Evolutionary conservation across 2,329 filamentous ascomycete genomes (phyloP).

Genomic region (Acrocalymma vagum): DNA sequence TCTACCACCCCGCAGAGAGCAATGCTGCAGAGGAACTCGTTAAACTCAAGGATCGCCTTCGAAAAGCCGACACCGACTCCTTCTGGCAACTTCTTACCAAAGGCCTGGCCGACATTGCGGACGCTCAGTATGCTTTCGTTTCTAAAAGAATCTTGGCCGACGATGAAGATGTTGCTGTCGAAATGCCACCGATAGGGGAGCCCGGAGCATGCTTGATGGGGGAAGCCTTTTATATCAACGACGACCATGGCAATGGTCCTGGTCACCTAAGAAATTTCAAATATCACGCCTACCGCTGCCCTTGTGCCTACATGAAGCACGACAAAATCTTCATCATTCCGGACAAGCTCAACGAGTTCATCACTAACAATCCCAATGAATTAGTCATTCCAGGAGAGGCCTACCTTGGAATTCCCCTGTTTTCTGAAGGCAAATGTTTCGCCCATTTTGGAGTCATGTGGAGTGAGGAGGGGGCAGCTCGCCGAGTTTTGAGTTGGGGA

Average conservation of each 20-base stretch:
- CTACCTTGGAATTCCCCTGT: constrained; percentile 73
- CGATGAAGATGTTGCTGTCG: constrained; percentile 65
- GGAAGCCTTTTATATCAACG: constrained; percentile 72
- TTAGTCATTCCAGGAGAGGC: constrained; percentile 70
- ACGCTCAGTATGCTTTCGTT: constrained; percentile 74
- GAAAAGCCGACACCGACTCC: constrained; percentile 61
- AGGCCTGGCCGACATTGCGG: constrained; percentile 68
- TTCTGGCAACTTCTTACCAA: constrained; percentile 73
- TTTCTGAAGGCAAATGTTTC: constrained; percentile 70
- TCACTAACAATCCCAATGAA: constrained; percentile 67
- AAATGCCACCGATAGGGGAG: constrained; percentile 69
- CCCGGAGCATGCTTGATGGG: constrained; percentile 70
- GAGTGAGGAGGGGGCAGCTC: constrained; percentile 67
- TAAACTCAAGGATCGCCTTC: constrained; percentile 65
- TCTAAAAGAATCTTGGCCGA: constrained; percentile 69
- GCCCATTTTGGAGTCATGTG: constrained; percentile 78
- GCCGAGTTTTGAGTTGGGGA: constrained; percentile 68
- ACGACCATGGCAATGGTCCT: constrained; percentile 59
- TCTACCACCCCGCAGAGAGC: constrained; percentile 60
- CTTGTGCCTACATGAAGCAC: constrained; percentile 74
- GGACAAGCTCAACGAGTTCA: constrained; percentile 66
- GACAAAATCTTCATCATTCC: constrained; percentile 76
- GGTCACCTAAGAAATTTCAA: constrained; percentile 67
- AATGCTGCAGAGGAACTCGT: constrained; percentile 69
- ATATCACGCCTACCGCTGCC: constrained; percentile 71